Base-by-base conservation (phyloP, 73 alveolate species). In the Paramecium pentaurelia region DNA sequence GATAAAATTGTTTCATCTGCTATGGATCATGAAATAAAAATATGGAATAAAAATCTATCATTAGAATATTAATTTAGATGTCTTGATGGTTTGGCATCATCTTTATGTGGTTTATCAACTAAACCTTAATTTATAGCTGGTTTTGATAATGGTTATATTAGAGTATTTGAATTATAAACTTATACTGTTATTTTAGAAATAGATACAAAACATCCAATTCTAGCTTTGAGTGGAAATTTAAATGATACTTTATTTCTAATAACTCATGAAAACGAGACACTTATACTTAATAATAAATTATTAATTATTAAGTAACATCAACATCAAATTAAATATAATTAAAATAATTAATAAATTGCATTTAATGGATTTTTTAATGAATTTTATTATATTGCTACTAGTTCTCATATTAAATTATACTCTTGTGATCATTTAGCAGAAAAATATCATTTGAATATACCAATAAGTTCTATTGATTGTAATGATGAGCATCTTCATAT, bases 391-490 rank as follows among this genome's bases (percentile, higher is more conserved):
- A 80, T 80, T 3, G 91, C 91, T n/a, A 45, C 58, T 45, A 80
- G 58, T 32, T 34, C 14, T 3, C 73, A 80, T 22, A 80, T 80
- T 22, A 80, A 80, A 49, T 27, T 80, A 20, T 80, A 80, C 45
- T 80, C 91, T 8, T 28, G 28, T 11, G 91, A 80, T 28, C 47
- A 34, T 45, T 22, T 80, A 22, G 8, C 44, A 8, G 91, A 80
- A 49, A 80, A 44, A 80, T 80, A 45, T 45, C 91, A 80, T 8
- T 36, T 80, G n/a, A 80, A 80, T 80, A 80, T 80, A 2, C 91
- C 71, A 2, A 44, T 80, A 8, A 49, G 37, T 80, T 45, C 77
- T 22, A 44, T 80, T 10, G 91, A 80, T 49, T 42, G 47, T 16
- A 80, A 80, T 80, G 45, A 80, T 80, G 71, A 40, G n/a, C 91